phyloP scores from a whole-genome alignment of 768 basidiomycete species.

The Daedaleopsis sinensis region DNA sequence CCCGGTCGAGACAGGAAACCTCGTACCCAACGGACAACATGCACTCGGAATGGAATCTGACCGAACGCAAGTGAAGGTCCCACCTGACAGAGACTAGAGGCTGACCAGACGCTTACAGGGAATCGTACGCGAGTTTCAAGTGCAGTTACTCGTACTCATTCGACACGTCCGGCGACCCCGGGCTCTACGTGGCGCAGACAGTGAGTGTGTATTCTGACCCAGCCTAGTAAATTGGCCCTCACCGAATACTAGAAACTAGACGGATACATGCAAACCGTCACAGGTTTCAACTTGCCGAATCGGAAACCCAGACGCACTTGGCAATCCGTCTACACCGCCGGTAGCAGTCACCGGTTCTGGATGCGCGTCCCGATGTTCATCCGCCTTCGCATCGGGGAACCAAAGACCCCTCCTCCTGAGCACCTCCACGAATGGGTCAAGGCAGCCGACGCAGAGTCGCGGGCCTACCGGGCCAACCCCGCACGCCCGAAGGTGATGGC shows the following conservation, averaged over 20 bases:
- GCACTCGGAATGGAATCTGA: no score
- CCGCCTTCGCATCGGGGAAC: background rate
- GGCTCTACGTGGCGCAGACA: background rate
- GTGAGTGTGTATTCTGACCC: background rate
- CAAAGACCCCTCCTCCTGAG: background rate
- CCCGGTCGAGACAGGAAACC: no score
- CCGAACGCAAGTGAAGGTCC: no score
- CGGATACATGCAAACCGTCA: background rate
- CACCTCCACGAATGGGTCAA: background rate
- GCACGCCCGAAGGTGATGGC: background rate
- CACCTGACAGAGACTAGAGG: no score
- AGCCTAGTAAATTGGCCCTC: background rate
- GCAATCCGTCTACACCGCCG: background rate
- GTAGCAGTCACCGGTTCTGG: background rate
- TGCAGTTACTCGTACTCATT: no score
- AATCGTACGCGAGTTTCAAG: no score
- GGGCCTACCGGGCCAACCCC: background rate
- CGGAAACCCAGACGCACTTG: background rate
- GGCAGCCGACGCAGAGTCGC: background rate
- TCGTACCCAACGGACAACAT: no score
- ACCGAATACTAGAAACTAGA: background rate
- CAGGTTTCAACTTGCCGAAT: background rate
- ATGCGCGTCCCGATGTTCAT: background rate
- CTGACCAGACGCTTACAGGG: no score
- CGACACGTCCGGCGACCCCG: no score